Conservation (phyloP, 768 basidiomycete genomes). For the Lyophyllum shimeji region DNA sequence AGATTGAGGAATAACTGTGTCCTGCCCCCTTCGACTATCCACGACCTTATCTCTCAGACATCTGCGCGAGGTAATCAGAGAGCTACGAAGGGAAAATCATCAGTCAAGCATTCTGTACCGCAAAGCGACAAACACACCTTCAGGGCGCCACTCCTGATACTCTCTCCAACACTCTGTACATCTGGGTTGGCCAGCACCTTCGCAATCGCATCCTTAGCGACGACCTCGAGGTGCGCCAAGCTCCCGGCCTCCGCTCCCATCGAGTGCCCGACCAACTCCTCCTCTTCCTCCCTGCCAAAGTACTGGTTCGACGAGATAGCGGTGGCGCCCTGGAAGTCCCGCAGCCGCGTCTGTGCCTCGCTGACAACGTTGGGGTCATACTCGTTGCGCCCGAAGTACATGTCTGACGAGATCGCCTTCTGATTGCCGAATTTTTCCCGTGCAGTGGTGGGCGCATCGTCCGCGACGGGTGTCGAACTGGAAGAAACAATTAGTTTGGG, state of each 20-base stretch:
- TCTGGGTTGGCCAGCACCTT: constrained; percentile 82
- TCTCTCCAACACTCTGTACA: constrained; percentile 83
- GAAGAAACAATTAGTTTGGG: constrained; percentile 1
- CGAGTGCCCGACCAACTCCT: constrained; percentile 44
- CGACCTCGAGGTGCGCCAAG: constrained; percentile 53
- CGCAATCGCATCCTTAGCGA: constrained; percentile 74
- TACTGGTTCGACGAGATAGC: constrained; percentile 95
- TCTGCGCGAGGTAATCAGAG: constrained; percentile 69
- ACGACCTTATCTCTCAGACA: constrained; percentile 45
- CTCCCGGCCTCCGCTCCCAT: constrained; percentile 47
- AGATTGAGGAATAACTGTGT: neutral
- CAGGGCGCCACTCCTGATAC: constrained; percentile 73
- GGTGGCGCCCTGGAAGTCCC: constrained; percentile 86
- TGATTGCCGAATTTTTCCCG: constrained; percentile 90
- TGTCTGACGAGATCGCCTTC: constrained; percentile 96
- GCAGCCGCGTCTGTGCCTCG: constrained; percentile 82
- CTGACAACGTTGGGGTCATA: constrained; percentile 73
- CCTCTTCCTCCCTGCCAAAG: constrained; percentile 90
- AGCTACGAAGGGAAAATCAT: constrained; percentile 36
- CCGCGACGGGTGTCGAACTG: constrained; percentile 30
- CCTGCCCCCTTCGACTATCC: neutral
- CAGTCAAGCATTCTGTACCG: neutral
- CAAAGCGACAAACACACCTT: constrained; percentile 52
- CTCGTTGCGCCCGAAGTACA: constrained; percentile 89
- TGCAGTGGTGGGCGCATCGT: constrained; percentile 74